A percentile compares a stretch with the other conserved stretches of the same genome.
Evolutionary conservation across 176 grass and related monocot species (phyloP).

Genomic region (Phragmites australis): DNA sequence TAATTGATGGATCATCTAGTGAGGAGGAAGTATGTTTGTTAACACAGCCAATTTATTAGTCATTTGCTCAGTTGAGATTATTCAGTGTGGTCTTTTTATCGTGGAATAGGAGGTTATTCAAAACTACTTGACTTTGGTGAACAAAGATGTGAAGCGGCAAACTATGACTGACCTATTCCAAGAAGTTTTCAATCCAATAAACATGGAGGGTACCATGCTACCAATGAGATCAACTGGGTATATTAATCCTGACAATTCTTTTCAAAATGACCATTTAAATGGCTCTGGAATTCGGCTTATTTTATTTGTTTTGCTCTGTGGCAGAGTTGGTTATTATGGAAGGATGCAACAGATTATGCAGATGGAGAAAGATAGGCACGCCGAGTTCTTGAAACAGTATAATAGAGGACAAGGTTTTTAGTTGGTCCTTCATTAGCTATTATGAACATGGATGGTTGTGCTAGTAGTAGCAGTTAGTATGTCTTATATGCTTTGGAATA

Average conservation of each 20-base stretch:
- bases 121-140: constrained; percentile 49
- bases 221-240: constrained; percentile 53
- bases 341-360: constrained; percentile 81
- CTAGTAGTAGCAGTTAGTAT: constrained; percentile 22
- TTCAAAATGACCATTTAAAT: constrained; percentile 18
- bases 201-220: constrained; percentile 32
- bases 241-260: constrained; percentile 27
- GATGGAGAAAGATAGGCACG: constrained; percentile 71
- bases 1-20: constrained; percentile 64
- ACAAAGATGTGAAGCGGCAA: constrained; percentile 53
- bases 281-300: constrained; percentile 17
- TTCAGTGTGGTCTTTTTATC: constrained; percentile 37
- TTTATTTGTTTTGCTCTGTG: constrained; percentile 24
- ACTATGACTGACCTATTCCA: constrained; percentile 92
- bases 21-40: constrained; percentile 68
- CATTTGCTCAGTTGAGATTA: constrained; percentile 1
- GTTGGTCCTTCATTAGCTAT: constrained; percentile 34
- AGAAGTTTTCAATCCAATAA: constrained; percentile 60
- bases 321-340: constrained; percentile 69
- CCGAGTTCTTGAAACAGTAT: constrained; percentile 62
- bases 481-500: constrained; percentile 18
- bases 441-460: constrained; percentile 12
- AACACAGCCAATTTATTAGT: constrained; percentile 12
- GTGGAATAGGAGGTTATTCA: constrained; percentile 59
- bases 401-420: constrained; percentile 43